phyloP scores from a whole-genome alignment of 108 stramenopile genomes.

The Stephanodiscus minutulus region DNA sequence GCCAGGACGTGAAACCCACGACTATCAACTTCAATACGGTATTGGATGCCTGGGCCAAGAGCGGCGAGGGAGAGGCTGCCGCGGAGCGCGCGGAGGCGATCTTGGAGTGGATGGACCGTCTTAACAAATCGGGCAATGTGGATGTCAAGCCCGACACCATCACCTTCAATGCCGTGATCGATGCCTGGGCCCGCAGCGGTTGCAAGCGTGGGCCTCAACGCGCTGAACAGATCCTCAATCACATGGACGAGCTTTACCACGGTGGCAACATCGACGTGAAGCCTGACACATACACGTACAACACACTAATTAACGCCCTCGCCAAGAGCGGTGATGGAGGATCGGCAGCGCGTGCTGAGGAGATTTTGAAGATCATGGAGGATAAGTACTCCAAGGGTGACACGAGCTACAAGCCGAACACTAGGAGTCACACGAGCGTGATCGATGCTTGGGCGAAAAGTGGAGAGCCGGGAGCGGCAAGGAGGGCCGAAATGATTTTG shows the following conservation, averaged over 20 bases:
- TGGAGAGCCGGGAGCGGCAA: constrained; percentile 54
- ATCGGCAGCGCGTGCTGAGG: constrained; percentile 59
- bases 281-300: constrained; percentile 87
- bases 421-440: constrained; percentile 54
- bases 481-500: constrained; percentile 65
- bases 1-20: constrained; percentile 79
- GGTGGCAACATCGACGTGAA: constrained; percentile 80
- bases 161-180: constrained; percentile 83
- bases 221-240: constrained; percentile 86
- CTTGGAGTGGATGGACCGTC: constrained; percentile 77
- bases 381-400: constrained; percentile 47
- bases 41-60: constrained; percentile 70
- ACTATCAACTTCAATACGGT: constrained; percentile 84
- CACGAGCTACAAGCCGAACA: constrained; percentile 56
- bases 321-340: constrained; percentile 55
- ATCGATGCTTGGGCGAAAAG: constrained; percentile 71
- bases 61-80: constrained; percentile 65
- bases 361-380: constrained; percentile 56
- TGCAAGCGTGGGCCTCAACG: constrained; percentile 78
- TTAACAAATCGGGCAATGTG: constrained; percentile 69
- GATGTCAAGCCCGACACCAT: constrained; percentile 86
- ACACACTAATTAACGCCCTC: constrained; percentile 68
- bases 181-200: constrained; percentile 83
- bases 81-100: constrained; percentile 86
- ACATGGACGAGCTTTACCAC: constrained; percentile 86